phyloP scores from a whole-genome alignment of 2,329 filamentous ascomycete genomes.

The Dothiorella sarmentorum region DNA sequence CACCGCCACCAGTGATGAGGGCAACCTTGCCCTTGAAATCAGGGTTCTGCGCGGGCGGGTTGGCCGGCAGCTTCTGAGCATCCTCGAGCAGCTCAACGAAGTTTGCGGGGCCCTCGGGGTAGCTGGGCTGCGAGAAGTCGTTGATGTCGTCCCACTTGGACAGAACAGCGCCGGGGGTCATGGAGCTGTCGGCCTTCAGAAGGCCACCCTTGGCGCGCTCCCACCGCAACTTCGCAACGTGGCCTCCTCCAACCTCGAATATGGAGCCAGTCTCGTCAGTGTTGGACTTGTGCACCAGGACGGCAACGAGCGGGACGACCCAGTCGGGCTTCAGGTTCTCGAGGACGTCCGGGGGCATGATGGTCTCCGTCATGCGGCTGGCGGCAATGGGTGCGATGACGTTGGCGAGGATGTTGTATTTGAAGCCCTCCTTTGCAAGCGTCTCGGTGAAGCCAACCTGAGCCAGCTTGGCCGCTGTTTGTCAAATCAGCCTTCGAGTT shows the following conservation, averaged over 20 bases:
- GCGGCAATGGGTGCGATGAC: conserved; percentile 94
- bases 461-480: conserved; percentile 78
- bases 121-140: conserved; percentile 79
- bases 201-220: conserved; percentile 86
- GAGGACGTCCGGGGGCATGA: conserved; percentile 92
- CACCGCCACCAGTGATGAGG: conserved; percentile 82
- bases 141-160: conserved; percentile 85
- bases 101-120: conserved; percentile 82
- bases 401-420: conserved; percentile 97
- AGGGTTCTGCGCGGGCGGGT: conserved; percentile 67
- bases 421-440: conserved; percentile 91
- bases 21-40: conserved; percentile 83
- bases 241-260: conserved; percentile 90
- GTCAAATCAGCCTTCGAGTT: conserved; percentile 26
- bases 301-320: conserved; percentile 89
- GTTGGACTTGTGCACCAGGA: conserved; percentile 82
- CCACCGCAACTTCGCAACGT: conserved; percentile 91
- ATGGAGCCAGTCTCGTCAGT: conserved; percentile 79
- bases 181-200: conserved; percentile 80
- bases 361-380: conserved; percentile 89
- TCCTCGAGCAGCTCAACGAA: conserved; percentile 83
- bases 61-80: conserved; percentile 72
- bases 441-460: conserved; percentile 98
- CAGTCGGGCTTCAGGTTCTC: conserved; percentile 85
- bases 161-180: conserved; percentile 83